Evolutionary conservation across 441 rosid genomes (phyloP).

Genomic region (Populus hybrid): DNA sequence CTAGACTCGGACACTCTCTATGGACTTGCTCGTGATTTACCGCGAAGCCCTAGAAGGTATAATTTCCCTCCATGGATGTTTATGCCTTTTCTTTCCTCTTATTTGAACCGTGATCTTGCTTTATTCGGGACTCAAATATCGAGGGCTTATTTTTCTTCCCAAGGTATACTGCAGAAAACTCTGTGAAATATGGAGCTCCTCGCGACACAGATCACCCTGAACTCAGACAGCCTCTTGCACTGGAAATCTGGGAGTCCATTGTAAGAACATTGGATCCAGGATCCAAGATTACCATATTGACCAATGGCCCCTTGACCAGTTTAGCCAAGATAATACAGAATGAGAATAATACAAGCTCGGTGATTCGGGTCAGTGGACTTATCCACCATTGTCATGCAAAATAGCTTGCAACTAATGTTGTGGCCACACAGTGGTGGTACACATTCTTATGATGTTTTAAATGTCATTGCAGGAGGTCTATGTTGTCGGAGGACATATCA

Average conservation of each 20-base stretch:
- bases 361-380: slow-evolving; percentile 48
- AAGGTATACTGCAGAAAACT: slow-evolving; percentile 80
- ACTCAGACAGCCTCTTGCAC: slow-evolving; percentile 68
- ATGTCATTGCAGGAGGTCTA: slow-evolving; percentile 55
- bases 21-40: slow-evolving; percentile 73
- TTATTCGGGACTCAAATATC: background rate
- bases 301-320: slow-evolving; percentile 83
- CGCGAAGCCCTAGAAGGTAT: slow-evolving; percentile 82
- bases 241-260: slow-evolving; percentile 66
- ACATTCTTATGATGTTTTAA: background rate
- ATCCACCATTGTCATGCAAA: background rate
- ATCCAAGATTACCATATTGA: slow-evolving; percentile 61
- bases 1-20: slow-evolving; percentile 84
- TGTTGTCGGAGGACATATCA: slow-evolving; percentile 80
- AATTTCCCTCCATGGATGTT: background rate
- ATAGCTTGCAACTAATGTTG: background rate
- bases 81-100: background rate
- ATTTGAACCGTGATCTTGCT: background rate
- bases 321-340: slow-evolving; percentile 60
- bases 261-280: slow-evolving; percentile 32
- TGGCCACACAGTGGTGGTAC: background rate
- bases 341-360: slow-evolving; percentile 31
- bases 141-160: background rate
- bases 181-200: slow-evolving; percentile 58
- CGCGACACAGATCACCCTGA: slow-evolving; percentile 66